Conservation (phyloP, 305 asterid species). For the Fraxinus latifolia region DNA sequence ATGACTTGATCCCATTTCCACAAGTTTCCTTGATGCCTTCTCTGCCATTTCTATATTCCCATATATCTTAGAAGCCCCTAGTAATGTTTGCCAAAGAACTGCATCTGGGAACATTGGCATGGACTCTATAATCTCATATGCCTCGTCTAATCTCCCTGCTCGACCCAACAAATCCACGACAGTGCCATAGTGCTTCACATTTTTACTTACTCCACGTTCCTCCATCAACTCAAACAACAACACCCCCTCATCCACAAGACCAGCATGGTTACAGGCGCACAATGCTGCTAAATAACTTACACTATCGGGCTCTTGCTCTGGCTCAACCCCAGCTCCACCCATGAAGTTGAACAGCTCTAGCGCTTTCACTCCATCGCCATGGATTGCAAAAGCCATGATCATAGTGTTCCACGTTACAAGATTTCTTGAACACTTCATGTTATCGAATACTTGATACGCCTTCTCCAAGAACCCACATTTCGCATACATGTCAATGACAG, state of each 20-base stretch:
- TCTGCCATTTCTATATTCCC: conserved; percentile 79
- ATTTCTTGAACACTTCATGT: conserved; percentile 50
- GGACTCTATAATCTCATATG: conserved; percentile 52
- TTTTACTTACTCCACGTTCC: conserved; percentile 41
- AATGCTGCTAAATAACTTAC: conserved; percentile 71
- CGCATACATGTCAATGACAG: conserved; percentile 74
- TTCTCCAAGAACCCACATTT: conserved; percentile 78
- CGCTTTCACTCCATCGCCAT: conserved; percentile 77
- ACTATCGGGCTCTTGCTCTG: conserved; percentile 48
- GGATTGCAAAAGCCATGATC: conserved; percentile 87
- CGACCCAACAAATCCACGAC: conserved; percentile 84
- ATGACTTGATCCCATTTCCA: conserved; percentile 71
- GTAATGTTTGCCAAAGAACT: conserved; percentile 85
- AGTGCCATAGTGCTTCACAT: conserved; percentile 81
- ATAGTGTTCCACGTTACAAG: conserved; percentile 85
- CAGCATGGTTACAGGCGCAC: conserved; percentile 89
- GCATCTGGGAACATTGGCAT: conserved; percentile 63
- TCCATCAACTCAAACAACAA: conserved; percentile 62
- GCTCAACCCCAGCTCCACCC: conserved; percentile 29
- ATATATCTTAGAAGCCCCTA: conserved; percentile 84
- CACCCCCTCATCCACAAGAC: conserved; percentile 87
- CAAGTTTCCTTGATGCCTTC: conserved; percentile 70
- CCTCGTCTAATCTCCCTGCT: conserved; percentile 71
- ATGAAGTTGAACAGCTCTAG: conserved; percentile 46
- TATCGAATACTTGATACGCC: conserved; percentile 49